Percentiles rank a stretch among this genome's conserved stretches.
These are phyloP conservation scores for Clonostachys rosea DNA, from an alignment of 2,329 filamentous ascomycete genomes.

Conservation along the genomic window DNA sequence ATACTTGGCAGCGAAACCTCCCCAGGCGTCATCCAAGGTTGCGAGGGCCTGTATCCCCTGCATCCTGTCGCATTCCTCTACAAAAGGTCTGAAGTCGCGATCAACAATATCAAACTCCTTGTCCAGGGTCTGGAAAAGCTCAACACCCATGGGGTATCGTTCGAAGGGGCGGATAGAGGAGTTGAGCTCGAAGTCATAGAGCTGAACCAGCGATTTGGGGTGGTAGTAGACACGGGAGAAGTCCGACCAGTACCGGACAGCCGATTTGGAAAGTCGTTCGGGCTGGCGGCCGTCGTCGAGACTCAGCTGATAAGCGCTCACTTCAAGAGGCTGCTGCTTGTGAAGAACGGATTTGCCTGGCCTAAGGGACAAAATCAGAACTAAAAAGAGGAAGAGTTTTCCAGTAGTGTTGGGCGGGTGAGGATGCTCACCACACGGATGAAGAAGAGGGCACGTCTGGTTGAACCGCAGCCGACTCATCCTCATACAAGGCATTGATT, in stretches of 20 bases:
- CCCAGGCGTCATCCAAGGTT: slow-evolving; percentile 74
- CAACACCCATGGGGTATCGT: slow-evolving; percentile 79
- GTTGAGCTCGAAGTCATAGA: slow-evolving; percentile 82
- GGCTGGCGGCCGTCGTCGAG: slow-evolving; percentile 70
- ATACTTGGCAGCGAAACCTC: slow-evolving; percentile 69
- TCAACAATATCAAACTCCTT: slow-evolving; percentile 84
- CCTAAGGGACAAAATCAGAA: slow-evolving; percentile 33
- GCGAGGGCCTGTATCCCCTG: slow-evolving; percentile 80
- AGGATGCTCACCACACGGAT: no score
- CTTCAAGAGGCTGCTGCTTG: slow-evolving; percentile 60
- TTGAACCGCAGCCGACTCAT: no score
- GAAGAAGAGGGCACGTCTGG: no score
- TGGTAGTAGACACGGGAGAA: slow-evolving; percentile 92
- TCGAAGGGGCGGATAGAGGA: slow-evolving; percentile 82
- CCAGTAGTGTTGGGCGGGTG: no score
- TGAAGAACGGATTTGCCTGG: slow-evolving; percentile 64
- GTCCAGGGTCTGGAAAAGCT: slow-evolving; percentile 69
- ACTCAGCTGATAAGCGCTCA: slow-evolving; percentile 72
- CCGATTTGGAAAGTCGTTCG: slow-evolving; percentile 59
- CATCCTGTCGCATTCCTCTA: slow-evolving; percentile 89
- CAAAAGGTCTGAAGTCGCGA: slow-evolving; percentile 81
- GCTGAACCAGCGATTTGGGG: slow-evolving; percentile 78
- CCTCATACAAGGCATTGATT: slow-evolving; percentile 82
- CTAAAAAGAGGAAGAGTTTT: no score
- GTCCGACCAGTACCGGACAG: slow-evolving; percentile 95